Conservation (phyloP, 2,329 filamentous ascomycete genomes). For the Cordyceps javanica region DNA sequence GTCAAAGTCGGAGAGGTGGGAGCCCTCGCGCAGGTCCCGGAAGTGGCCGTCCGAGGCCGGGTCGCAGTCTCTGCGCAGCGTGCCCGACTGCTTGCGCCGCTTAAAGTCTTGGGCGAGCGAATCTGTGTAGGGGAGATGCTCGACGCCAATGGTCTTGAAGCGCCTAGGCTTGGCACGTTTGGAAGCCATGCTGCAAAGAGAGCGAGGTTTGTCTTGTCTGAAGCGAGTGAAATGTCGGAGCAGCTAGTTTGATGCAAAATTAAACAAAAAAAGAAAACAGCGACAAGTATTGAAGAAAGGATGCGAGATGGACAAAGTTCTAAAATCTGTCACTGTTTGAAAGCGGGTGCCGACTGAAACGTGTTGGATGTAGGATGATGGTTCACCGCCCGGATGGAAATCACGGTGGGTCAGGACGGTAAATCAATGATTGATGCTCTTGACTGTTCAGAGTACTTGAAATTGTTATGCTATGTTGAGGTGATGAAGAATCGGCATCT, state of each 20-base stretch:
- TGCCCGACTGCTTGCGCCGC: rapidly evolving
- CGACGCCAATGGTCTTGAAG: no score
- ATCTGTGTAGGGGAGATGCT: no score
- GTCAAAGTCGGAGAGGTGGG: background rate
- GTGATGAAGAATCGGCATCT: background rate
- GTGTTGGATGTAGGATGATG: background rate
- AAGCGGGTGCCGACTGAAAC: no score
- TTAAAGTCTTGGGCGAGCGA: no score
- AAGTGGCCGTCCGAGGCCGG: background rate
- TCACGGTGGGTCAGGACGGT: background rate
- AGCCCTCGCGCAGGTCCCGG: background rate
- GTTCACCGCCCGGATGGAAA: background rate
- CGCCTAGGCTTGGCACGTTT: background rate
- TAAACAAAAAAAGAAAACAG: no score
- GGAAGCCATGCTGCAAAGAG: background rate
- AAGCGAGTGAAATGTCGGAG: no score
- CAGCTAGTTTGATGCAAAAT: no score
- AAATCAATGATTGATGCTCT: background rate
- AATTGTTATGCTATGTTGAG: no score
- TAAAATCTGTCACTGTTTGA: no score
- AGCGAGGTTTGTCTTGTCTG: no score
- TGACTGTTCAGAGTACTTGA: background rate
- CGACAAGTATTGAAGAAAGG: no score
- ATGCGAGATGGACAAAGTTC: no score
- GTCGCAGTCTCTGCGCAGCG: background rate